Conservation (phyloP, 108 stramenopile genomes). For the Epithemia pelagica region DNA sequence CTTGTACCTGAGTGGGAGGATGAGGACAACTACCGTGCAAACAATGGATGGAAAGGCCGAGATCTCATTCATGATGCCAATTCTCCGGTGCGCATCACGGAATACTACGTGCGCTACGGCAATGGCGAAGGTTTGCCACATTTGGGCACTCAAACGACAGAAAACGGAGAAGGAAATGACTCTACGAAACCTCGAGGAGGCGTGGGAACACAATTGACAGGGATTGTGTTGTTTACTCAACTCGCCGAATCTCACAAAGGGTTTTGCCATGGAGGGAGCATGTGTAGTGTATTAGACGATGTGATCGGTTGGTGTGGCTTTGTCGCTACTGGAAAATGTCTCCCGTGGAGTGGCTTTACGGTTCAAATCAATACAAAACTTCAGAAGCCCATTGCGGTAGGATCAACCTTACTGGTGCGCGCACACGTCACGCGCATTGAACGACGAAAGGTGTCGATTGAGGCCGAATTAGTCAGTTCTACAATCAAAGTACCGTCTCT, state of each 20-base stretch:
- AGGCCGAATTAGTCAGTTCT: conserved; percentile 36
- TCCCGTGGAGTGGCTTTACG: conserved; percentile 78
- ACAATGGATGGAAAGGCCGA: conserved; percentile 62
- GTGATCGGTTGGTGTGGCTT: conserved; percentile 80
- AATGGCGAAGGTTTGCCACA: background rate
- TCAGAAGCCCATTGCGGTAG: conserved; percentile 51
- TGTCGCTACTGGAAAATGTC: conserved; percentile 48
- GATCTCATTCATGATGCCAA: conserved; percentile 60
- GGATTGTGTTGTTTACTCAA: conserved; percentile 62
- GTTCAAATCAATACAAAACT: conserved; percentile 75
- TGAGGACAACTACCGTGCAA: conserved; percentile 28
- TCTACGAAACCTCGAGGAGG: conserved; percentile 21
- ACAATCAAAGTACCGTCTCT: too few relatives aligned
- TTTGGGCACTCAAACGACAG: background rate
- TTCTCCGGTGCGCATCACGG: conserved; percentile 55
- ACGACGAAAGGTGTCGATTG: conserved; percentile 63
- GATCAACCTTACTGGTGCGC: conserved; percentile 37
- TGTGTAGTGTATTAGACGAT: conserved; percentile 79
- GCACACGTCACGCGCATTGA: conserved; percentile 45
- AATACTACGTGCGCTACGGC: conserved; percentile 49
- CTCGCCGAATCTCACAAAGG: conserved; percentile 74
- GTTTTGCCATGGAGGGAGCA: conserved; percentile 79
- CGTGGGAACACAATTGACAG: conserved; percentile 56
- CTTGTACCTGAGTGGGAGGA: conserved; percentile 51
- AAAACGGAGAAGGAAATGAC: conserved; percentile 1